Conservation (phyloP, 2,329 filamentous ascomycete genomes). For the Alternaria sp. region DNA sequence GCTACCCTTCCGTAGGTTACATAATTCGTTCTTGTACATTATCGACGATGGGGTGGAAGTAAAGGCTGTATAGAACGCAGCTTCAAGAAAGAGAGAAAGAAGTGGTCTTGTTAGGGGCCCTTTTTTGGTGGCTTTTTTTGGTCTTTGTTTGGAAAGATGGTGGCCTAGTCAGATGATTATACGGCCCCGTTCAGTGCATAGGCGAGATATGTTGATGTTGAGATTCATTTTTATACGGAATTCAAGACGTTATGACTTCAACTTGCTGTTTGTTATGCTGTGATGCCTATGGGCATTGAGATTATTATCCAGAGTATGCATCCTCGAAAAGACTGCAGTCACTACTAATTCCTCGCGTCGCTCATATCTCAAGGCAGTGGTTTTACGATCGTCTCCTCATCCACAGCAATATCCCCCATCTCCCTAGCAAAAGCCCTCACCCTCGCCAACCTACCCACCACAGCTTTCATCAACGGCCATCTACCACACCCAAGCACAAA, state of each 20-base stretch:
- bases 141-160: background rate
- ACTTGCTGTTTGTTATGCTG: background rate
- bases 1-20: constrained; percentile 9
- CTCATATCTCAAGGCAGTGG: background rate
- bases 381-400: background rate
- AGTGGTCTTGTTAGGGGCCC: background rate
- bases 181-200: background rate
- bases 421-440: constrained; percentile 55
- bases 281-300: background rate
- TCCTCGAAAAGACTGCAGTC: too few relatives aligned
- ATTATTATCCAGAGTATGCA: background rate
- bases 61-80: background rate
- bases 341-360: too few relatives aligned
- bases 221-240: constrained; percentile 28
- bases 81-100: background rate
- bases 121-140: background rate
- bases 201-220: background rate
- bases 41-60: constrained; percentile 9
- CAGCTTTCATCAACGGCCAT: constrained; percentile 57
- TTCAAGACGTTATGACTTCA: constrained; percentile 43
- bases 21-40: constrained; percentile 42
- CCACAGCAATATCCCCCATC: background rate
- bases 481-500: constrained; percentile 48
- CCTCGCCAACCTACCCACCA: constrained; percentile 57
- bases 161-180: background rate